Base-by-base conservation (phyloP, 2,329 filamentous ascomycete genomes). In the Cercospora canescens region DNA sequence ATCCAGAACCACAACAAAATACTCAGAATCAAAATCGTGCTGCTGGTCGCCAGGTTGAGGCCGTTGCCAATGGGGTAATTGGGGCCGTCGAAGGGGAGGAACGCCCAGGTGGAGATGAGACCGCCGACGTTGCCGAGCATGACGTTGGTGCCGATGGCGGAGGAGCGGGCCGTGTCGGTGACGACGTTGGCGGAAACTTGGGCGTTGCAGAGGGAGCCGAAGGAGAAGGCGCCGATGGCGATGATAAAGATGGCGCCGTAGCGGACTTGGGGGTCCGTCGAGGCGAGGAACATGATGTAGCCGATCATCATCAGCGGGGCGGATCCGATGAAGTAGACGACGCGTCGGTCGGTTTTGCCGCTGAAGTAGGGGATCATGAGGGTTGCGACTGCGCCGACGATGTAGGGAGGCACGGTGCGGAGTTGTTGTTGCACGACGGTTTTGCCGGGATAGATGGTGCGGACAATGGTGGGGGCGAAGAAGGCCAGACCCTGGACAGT, bases 111-210 rank as follows among this genome's bases (percentile, higher is more conserved):
- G 1, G 69, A 70, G 50, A 76, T 72, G 18, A 77, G 57, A 7
- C 74, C 90, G 2, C 90, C 90, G n/a, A 92, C 75, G 62, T 91
- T 92, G 30, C 89, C 90, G 26, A 91, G 80, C 89, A 92, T 91
- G 73, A 92, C 87, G 61, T 87, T 88, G 0, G 85, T 86, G 11
- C 86, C 89, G 52, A 92, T 90, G 3, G 88, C 88, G 0, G 87
- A 84, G 9, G 86, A 87, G 14, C 89, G 84, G 0, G 90, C 88
- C 0, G 90, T 91, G 70, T 92, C 90, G 4, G 87, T 88, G 7
- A 91, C 85, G 0, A 92, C 89, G 70, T 92, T 92, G 6, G 89
- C 89, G 0, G 88, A 87, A 0, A 86, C 87, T 63, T 91, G 85
- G 0, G 89, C 89, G 68, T 90, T 91, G 70, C 85, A 86, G 12